Percentiles rank a stretch among this genome's conserved stretches.
phyloP scores from a whole-genome alignment of 306 rosid genomes.

The Lathyrus tuberosus region DNA sequence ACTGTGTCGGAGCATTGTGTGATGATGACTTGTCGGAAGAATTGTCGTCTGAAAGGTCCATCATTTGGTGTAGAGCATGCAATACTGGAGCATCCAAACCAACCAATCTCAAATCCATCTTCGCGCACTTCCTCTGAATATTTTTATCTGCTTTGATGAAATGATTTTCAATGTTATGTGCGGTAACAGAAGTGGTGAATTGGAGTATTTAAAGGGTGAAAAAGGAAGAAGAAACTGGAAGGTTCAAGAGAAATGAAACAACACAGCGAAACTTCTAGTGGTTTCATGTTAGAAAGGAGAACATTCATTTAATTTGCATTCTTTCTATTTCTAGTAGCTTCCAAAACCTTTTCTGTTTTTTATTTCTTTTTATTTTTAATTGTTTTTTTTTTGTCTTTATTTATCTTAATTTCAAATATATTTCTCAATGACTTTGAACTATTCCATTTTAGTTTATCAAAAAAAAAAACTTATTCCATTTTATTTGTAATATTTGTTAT shows the following conservation, averaged over 20 bases:
- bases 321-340: background rate
- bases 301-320: too few relatives aligned
- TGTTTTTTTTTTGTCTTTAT: too few relatives aligned
- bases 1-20: constrained; percentile 55
- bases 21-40: background rate
- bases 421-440: too few relatives aligned
- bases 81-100: constrained; percentile 68
- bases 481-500: too few relatives aligned
- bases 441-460: too few relatives aligned
- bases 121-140: background rate
- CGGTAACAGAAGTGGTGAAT: background rate
- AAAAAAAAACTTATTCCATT: too few relatives aligned
- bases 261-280: too few relatives aligned
- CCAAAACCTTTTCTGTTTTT: background rate
- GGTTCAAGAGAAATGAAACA: background rate
- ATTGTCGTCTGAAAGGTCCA: constrained; percentile 52
- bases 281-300: too few relatives aligned
- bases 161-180: background rate
- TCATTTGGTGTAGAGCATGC: constrained; percentile 62
- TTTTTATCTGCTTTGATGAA: background rate
- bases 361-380: too few relatives aligned
- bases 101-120: constrained; percentile 76
- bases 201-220: background rate
- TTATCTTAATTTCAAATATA: too few relatives aligned
- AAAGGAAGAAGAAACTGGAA: background rate